These are phyloP conservation scores for Tetradesmus obliquus DNA, from an alignment of 139 green algal species.

Conservation along the genomic window DNA sequence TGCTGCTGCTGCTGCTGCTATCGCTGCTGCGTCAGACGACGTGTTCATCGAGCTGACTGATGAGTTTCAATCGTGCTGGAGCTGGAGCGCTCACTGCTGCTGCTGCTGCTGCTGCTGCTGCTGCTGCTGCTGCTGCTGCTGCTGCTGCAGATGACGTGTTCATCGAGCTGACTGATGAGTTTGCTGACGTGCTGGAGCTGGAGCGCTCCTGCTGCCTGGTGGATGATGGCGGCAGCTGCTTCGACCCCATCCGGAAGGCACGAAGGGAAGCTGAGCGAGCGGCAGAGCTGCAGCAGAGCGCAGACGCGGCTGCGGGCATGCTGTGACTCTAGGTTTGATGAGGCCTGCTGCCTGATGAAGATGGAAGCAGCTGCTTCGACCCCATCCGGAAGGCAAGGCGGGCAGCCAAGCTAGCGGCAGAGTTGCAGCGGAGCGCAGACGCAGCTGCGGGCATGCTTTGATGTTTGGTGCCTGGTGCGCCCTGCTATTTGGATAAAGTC, in stretches of 20 bases:
- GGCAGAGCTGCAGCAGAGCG: not conserved
- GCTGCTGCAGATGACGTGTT: slow-evolving; percentile 28
- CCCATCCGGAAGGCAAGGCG: not conserved
- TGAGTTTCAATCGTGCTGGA: not conserved
- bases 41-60: too few species aligned
- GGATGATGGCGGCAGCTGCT: slow-evolving; percentile 15
- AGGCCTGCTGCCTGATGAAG: not conserved
- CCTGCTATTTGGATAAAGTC: not conserved
- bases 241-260: not conserved
- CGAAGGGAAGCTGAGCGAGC: too few species aligned
- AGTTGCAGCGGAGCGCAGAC: too few species aligned
- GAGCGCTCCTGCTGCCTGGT: not conserved
- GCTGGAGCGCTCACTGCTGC: not conserved
- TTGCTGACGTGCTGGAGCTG: slow-evolving; percentile 32
- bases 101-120: not conserved
- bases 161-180: slow-evolving; percentile 36
- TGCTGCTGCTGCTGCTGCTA: too few species aligned
- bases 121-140: not conserved
- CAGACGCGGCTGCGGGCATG: not conserved
- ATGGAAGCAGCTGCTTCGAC: slow-evolving; percentile 16
- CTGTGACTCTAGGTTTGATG: not conserved
- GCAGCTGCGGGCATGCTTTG: too few species aligned
- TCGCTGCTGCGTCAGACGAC: not conserved
- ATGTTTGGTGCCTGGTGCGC: too few species aligned
- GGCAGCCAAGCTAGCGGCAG: too few species aligned